Evolutionary conservation across 202 grass and related monocot species (phyloP).

Genomic region (Panicum virgatum): DNA sequence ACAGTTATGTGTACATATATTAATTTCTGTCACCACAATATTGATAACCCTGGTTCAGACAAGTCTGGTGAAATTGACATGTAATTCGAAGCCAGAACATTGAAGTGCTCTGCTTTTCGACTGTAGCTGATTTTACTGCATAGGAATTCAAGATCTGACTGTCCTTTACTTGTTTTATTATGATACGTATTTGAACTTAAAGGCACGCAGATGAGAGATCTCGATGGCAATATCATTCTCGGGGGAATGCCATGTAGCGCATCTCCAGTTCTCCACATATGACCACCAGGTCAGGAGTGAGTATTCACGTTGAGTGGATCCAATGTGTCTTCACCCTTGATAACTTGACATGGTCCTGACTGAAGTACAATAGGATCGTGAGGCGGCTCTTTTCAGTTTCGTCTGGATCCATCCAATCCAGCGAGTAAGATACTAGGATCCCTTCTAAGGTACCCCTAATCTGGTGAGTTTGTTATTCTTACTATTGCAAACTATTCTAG

Average conservation of each 20-base stretch:
- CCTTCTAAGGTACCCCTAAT: neutral
- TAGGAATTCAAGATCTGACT: slow-evolving; percentile 42
- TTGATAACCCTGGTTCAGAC: slow-evolving; percentile 7
- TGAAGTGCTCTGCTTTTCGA: slow-evolving; percentile 45
- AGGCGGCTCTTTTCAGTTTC: slow-evolving; percentile 13
- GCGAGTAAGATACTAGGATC: slow-evolving; percentile 12
- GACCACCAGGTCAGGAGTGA: slow-evolving; percentile 13
- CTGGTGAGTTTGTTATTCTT: neutral
- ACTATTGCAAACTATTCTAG: neutral
- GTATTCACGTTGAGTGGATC: slow-evolving; percentile 23
- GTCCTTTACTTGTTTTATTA: slow-evolving; percentile 47
- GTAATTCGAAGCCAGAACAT: slow-evolving; percentile 38
- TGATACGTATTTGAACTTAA: slow-evolving; percentile 36
- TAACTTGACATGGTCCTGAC: slow-evolving; percentile 18
- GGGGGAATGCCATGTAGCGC: slow-evolving; percentile 32
- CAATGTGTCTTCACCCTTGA: slow-evolving; percentile 29
- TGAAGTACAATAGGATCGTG: slow-evolving; percentile 29
- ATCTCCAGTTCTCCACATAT: neutral
- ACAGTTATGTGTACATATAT: neutral
- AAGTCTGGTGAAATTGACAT: slow-evolving; percentile 30
- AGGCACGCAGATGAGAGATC: slow-evolving; percentile 32
- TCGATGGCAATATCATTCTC: slow-evolving; percentile 48
- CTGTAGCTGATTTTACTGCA: slow-evolving; percentile 41
- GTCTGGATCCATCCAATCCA: slow-evolving; percentile 33
- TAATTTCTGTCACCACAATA: slow-evolving; percentile 8